A percentile compares a stretch with the other conserved stretches of the same genome.
Conservation (phyloP, 306 rosid genomes). For the Citrullus amarus region DNA sequence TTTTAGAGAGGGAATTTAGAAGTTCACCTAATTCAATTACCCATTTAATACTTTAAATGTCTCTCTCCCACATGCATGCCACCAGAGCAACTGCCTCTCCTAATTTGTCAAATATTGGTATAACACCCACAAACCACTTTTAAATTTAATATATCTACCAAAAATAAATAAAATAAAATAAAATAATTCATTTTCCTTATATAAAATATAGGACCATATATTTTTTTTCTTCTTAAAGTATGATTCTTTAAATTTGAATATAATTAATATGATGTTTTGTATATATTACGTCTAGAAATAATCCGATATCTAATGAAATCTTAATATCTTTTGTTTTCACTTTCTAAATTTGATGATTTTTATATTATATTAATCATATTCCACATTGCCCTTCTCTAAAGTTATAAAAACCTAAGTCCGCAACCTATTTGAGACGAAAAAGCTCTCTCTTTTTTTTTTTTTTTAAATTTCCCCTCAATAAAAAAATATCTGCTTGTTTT, state of each 20-base stretch:
- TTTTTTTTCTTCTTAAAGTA: no score
- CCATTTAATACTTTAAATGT: background rate
- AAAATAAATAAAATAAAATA: no score
- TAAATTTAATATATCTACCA: background rate
- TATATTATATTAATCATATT: background rate
- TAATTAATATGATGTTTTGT: no score
- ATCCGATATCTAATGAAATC: no score
- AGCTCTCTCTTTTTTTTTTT: no score
- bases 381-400: background rate
- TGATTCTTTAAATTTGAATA: no score
- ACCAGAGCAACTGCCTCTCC: background rate
- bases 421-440: background rate
- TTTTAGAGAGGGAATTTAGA: no score
- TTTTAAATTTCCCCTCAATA: background rate
- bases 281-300: no score
- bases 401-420: background rate
- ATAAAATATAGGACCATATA: no score
- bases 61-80: background rate
- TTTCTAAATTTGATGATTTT: no score
- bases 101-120: background rate
- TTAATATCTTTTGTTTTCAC: no score
- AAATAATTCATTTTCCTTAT: no score
- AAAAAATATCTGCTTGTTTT: background rate
- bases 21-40: background rate
- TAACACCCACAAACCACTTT: background rate